A percentile compares a stretch with the other conserved stretches of the same genome.
phyloP scores from a whole-genome alignment of 1,139 yeast species.

The Cylindricascospora bacillispora region DNA sequence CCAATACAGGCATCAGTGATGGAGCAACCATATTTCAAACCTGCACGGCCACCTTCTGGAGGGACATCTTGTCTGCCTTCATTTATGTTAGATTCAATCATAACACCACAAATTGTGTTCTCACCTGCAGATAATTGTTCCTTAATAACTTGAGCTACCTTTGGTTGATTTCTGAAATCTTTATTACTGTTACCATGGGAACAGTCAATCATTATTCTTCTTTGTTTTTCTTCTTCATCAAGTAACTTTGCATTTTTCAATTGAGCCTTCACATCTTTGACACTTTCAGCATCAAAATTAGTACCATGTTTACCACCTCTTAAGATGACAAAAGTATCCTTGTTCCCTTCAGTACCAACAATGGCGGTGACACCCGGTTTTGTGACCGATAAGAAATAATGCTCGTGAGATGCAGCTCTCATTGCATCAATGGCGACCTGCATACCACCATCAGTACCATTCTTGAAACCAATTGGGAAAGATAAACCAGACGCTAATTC shows the following conservation, averaged over 20 bases:
- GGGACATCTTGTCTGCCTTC: conserved; percentile 93
- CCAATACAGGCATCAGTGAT: conserved; percentile 95
- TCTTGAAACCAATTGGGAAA: conserved; percentile 95
- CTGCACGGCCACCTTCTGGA: conserved; percentile 60
- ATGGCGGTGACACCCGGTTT: conserved; percentile 93
- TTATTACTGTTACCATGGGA: conserved; percentile 93
- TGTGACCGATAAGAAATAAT: conserved; percentile 87
- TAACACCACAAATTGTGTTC: conserved; percentile 71
- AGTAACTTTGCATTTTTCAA: conserved; percentile 46
- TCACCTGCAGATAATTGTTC: conserved; percentile 73
- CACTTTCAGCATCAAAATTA: conserved; percentile 68
- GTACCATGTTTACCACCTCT: conserved; percentile 95
- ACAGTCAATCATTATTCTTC: conserved; percentile 92
- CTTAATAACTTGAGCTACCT: conserved; percentile 71
- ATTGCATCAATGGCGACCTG: conserved; percentile 91
- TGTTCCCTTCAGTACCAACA: conserved; percentile 88
- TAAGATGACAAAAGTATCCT: conserved; percentile 78
- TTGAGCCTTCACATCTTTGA: conserved; percentile 53
- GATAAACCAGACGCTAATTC: conserved; percentile 91
- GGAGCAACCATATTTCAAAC: conserved; percentile 78
- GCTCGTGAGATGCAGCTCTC: conserved; percentile 85
- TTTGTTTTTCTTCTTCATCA: conserved; percentile 33
- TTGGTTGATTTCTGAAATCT: conserved; percentile 85
- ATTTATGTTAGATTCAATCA: conserved; percentile 85
- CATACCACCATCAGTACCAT: conserved; percentile 89